Conservation (phyloP, 2,329 filamentous ascomycete species). For the Hypoxylon sp. region DNA sequence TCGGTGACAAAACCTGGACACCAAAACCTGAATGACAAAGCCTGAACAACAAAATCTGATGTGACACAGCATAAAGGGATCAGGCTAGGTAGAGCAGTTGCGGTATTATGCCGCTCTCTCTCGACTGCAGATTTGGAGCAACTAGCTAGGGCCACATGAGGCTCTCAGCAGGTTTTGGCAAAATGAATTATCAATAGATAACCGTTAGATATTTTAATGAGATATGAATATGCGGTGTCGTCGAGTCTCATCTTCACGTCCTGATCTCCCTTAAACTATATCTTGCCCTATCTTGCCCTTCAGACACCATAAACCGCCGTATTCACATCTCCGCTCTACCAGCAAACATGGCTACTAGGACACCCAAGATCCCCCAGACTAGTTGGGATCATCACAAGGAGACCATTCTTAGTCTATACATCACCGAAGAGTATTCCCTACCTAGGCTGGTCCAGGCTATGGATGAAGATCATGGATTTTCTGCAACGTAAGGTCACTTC, state of each 20-base stretch:
- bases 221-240: not conserved
- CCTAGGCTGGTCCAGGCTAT: too few relatives aligned
- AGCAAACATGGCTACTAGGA: conserved; percentile 28
- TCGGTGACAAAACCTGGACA: conserved; percentile 37
- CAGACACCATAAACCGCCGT: not conserved
- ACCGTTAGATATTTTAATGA: not conserved
- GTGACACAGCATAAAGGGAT: conserved; percentile 18
- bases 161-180: conserved; percentile 17
- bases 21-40: conserved; percentile 1
- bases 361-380: conserved; percentile 23
- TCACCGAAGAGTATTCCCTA: too few relatives aligned
- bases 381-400: conserved; percentile 35
- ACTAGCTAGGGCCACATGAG: not conserved
- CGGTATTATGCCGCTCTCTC: not conserved
- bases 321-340: not conserved
- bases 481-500: conserved; percentile 30
- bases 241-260: not conserved
- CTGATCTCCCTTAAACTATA: not conserved
- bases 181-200: not conserved
- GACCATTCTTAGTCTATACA: conserved; percentile 29
- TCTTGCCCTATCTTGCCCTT: not conserved
- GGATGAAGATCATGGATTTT: conserved; percentile 24
- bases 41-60: too few relatives aligned
- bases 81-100: not conserved
- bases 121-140: too few relatives aligned